A percentile compares a stretch with the other conserved stretches of the same genome.
Evolutionary conservation across 108 stramenopile genomes (phyloP).

Genomic region (Cylindrotheca fusiformis): DNA sequence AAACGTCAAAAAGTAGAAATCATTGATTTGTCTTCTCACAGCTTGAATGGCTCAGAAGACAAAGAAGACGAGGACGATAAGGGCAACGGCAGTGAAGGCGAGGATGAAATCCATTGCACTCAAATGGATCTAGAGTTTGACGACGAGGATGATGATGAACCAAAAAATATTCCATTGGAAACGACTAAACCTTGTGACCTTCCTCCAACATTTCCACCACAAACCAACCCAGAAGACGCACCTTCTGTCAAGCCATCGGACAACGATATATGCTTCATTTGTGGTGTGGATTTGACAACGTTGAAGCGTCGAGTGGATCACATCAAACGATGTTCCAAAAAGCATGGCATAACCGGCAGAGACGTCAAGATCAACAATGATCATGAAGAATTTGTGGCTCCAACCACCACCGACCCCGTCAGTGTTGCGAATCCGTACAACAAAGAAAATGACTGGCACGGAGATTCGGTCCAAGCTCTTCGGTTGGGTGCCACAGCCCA

Average conservation of each 20-base stretch:
- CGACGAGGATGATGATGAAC: constrained; percentile 15
- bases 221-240: background rate
- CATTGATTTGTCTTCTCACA: too few relatives aligned
- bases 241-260: background rate
- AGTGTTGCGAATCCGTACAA: constrained; percentile 12
- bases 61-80: too few relatives aligned
- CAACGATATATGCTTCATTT: constrained; percentile 57
- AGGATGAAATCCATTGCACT: constrained; percentile 32
- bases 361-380: constrained; percentile 43
- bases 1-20: too few relatives aligned
- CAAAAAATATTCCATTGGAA: background rate
- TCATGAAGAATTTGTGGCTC: constrained; percentile 6
- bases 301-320: constrained; percentile 68
- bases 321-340: constrained; percentile 79
- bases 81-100: constrained; percentile 28
- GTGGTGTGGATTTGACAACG: constrained; percentile 48
- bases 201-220: background rate
- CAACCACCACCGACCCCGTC: background rate
- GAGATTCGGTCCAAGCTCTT: constrained; percentile 14
- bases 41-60: too few relatives aligned
- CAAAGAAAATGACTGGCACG: constrained; percentile 22
- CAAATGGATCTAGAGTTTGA: constrained; percentile 13
- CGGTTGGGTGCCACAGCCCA: background rate
- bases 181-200: background rate
- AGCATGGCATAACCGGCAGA: constrained; percentile 44